Conservation (phyloP, 2,329 filamentous ascomycete genomes). For the Nigrospora oryzae region DNA sequence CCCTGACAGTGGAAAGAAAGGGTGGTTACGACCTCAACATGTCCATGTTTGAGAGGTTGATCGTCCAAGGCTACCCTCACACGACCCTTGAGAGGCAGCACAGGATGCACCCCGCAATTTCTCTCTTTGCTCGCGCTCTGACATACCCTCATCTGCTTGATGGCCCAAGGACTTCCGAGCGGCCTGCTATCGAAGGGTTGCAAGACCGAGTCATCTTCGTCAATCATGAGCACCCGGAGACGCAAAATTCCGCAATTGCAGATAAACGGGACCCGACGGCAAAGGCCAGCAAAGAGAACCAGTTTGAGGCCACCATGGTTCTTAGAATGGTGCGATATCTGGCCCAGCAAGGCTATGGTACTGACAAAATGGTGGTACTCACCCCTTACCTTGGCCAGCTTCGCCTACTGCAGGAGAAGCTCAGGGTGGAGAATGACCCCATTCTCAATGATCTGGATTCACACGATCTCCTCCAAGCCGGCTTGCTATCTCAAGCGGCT, state of each 20-base stretch:
- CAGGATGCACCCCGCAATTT: slow-evolving; percentile 62
- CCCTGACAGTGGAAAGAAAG: slow-evolving; percentile 52
- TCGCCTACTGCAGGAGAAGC: slow-evolving; percentile 40
- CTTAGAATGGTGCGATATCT: slow-evolving; percentile 58
- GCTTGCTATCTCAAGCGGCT: slow-evolving; percentile 45
- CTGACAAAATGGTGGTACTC: slow-evolving; percentile 56
- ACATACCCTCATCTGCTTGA: slow-evolving; percentile 57
- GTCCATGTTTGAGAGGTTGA: slow-evolving; percentile 62
- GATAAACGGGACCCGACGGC: slow-evolving; percentile 42
- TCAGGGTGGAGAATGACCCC: slow-evolving; percentile 52
- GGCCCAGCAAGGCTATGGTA: slow-evolving; percentile 62
- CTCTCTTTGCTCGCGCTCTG: slow-evolving; percentile 43
- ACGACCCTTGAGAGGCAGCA: slow-evolving; percentile 53
- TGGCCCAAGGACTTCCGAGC: slow-evolving; percentile 34
- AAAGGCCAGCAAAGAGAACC: slow-evolving; percentile 51
- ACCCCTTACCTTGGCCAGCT: slow-evolving; percentile 69
- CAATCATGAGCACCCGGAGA: slow-evolving; percentile 51
- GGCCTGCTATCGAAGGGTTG: slow-evolving; percentile 45
- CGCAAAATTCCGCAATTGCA: slow-evolving; percentile 26
- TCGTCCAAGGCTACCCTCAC: slow-evolving; percentile 44
- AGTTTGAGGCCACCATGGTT: slow-evolving; percentile 58
- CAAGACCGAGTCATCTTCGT: slow-evolving; percentile 55
- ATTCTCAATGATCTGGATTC: slow-evolving; percentile 62
- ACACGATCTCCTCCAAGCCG: slow-evolving; percentile 52
- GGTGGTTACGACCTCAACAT: slow-evolving; percentile 58